Evolutionary conservation across 2,329 filamentous ascomycete genomes (phyloP), one percentile per base, ranked within the genome.

Genomic region (Phialocephala sp.): DNA sequence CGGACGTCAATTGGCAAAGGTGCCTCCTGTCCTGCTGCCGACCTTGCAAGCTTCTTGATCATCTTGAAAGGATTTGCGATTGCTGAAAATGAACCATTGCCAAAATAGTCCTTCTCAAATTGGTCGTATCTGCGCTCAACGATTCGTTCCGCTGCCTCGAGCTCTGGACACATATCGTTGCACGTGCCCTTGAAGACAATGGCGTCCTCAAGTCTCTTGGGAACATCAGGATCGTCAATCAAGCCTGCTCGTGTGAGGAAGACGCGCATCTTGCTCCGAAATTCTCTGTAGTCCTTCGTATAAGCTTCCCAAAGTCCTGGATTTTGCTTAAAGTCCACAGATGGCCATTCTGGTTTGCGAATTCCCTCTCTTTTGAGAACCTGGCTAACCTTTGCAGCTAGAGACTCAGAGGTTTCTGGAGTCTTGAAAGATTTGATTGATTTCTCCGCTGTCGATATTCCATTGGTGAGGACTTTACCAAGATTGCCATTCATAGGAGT

Each of bases 81-180:
- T n/a, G 45, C 47, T 72, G 83, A 83, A 22, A 77, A 70, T 4
- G 80, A 78, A 41, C 79, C 80, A 63, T 79, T 68, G 62, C 79
- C 71, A 24, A 71, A 71, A 27, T 67, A 24, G 20, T 81, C 80
- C 71, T 85, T 88, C 72, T 90, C 87, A 8, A 84, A 80, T 8
- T 77, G 77, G 69, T 85, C 83, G 24, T 88, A 82, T 66, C 89
- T 85, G 70, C 82, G 79, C 73, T 90, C 86, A 57, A 84, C 84
- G 63, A 90, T 89, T 66, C 88, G 82, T 59, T 82, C 85, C 39
- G 89, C 83, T 74, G 85, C 85, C 74, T 91, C 88, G 75, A 85
- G 89, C 68, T 89, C 85, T 5, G 88, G 88, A 67, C 88, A 91
- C 88, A 90, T 90, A 32, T 89, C 85, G 71, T 90, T 86, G 71